Conservation (phyloP, 1,139 yeast species). For the Suzukiozyma palmioleophila region DNA sequence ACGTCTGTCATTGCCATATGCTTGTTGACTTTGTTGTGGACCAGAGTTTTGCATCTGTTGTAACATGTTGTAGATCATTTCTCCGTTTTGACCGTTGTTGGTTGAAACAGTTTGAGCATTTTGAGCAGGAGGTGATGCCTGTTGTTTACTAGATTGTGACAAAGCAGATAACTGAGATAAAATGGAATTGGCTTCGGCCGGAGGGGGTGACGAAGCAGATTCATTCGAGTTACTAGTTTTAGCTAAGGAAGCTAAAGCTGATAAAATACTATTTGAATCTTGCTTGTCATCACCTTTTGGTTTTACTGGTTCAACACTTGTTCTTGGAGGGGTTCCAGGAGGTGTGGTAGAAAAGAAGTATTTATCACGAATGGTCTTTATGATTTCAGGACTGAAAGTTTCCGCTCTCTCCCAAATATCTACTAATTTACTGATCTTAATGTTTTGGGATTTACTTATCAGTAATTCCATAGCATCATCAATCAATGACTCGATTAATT, state of each 20-base stretch:
- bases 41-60: constrained; percentile 35
- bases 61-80: constrained; percentile 36
- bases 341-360: constrained; percentile 59
- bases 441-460: constrained; percentile 49
- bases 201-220: constrained; percentile 17
- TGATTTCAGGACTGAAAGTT: constrained; percentile 59
- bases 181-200: constrained; percentile 26
- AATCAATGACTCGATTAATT: constrained; percentile 53
- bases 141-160: constrained; percentile 11
- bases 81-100: constrained; percentile 1
- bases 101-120: constrained; percentile 20
- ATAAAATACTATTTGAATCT: constrained; percentile 58
- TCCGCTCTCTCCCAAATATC: constrained; percentile 91
- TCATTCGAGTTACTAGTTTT: constrained; percentile 26
- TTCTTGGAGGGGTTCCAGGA: constrained; percentile 47
- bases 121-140: constrained; percentile 14
- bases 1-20: constrained; percentile 24
- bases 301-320: constrained; percentile 22
- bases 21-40: constrained; percentile 10
- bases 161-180: constrained; percentile 44
- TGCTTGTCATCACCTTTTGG: constrained; percentile 20
- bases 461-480: constrained; percentile 57
- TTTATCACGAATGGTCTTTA: constrained; percentile 55
- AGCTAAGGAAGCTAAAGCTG: constrained; percentile 60
- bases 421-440: constrained; percentile 74